Evolutionary conservation across 1,284 basidiomycete genomes (phyloP).

Genomic region (Apiotrichum laibachii): DNA sequence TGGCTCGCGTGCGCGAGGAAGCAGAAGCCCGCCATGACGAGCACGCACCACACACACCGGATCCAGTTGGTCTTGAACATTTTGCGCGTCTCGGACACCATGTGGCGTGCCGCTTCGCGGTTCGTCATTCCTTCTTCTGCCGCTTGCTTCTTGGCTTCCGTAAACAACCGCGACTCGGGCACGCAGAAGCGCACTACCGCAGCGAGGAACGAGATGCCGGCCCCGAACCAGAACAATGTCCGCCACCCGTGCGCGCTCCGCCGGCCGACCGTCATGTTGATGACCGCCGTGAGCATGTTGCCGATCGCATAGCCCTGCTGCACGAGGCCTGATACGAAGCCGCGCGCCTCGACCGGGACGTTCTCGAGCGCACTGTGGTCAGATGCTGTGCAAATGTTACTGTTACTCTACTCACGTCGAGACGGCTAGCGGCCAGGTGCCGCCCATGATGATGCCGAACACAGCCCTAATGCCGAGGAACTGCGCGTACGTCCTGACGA

Average conservation of each 20-base stretch:
- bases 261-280: constrained; percentile 63
- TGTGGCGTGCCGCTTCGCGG: constrained; percentile 63
- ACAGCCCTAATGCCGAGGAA: constrained; percentile 60
- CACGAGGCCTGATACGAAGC: constrained; percentile 77
- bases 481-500: constrained; percentile 52
- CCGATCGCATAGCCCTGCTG: constrained; percentile 72
- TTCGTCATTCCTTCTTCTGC: constrained; percentile 37
- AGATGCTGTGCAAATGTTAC: not conserved
- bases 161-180: constrained; percentile 78
- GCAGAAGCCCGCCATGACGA: constrained; percentile 66
- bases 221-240: constrained; percentile 55
- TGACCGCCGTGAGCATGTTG: constrained; percentile 60
- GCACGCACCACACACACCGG: constrained; percentile 73
- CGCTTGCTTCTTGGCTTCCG: constrained; percentile 49
- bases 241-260: constrained; percentile 52
- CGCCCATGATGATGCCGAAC: constrained; percentile 82
- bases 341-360: constrained; percentile 80
- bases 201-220: constrained; percentile 71
- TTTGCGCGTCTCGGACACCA: constrained; percentile 64
- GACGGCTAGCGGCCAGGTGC: constrained; percentile 52
- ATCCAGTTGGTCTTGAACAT: constrained; percentile 83
- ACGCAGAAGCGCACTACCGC: constrained; percentile 68
- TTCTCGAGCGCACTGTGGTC: constrained; percentile 75
- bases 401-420: constrained; percentile 24
- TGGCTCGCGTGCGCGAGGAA: constrained; percentile 88